A percentile compares a stretch with the other conserved stretches of the same genome.
Conservation (phyloP, 192 early-diverging fungal species). For the Backusella australiensis region DNA sequence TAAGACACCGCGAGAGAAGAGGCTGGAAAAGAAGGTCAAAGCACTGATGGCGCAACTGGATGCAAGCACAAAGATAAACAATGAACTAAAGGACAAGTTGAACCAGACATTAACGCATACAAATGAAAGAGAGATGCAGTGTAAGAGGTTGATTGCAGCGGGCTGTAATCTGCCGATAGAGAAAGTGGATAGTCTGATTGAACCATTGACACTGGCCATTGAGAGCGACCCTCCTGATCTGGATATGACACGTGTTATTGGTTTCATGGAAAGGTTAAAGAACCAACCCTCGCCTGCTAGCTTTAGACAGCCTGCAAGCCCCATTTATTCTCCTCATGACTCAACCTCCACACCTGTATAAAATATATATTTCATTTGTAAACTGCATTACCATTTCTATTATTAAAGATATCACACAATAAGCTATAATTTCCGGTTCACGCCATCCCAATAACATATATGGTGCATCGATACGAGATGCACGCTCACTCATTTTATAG, state of each 20-base stretch:
- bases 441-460: no score
- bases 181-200: constrained; percentile 75
- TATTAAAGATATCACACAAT: no score
- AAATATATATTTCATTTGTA: background rate
- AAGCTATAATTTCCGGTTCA: no score
- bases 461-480: no score
- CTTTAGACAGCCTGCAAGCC: background rate
- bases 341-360: background rate
- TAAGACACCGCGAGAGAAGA: constrained; percentile 3
- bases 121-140: constrained; percentile 70
- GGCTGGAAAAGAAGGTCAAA: constrained; percentile 25
- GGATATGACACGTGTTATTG: constrained; percentile 43
- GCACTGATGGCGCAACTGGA: constrained; percentile 36
- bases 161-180: constrained; percentile 81
- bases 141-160: constrained; percentile 79
- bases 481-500: no score
- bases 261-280: constrained; percentile 44
- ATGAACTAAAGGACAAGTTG: constrained; percentile 57
- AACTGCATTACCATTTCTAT: background rate
- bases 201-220: constrained; percentile 73
- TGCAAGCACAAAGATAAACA: constrained; percentile 39
- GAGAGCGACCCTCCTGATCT: constrained; percentile 64
- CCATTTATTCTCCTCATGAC: background rate
- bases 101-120: constrained; percentile 49
- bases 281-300: background rate